These are phyloP conservation scores for Gossypium mustelinum DNA, from an alignment of 345 rosid genomes.

Conservation along the genomic window DNA sequence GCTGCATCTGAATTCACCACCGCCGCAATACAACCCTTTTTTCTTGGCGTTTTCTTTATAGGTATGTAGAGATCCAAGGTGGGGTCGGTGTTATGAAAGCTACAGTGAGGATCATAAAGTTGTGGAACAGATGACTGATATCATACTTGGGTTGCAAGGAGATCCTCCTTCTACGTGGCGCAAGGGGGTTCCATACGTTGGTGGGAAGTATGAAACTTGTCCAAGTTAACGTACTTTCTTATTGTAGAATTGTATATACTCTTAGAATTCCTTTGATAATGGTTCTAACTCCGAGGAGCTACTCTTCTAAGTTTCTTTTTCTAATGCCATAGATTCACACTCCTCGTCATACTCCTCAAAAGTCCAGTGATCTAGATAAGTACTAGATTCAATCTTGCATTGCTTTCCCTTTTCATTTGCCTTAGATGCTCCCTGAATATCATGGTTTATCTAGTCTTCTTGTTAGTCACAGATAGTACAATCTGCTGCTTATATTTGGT, in stretches of 20 bases:
- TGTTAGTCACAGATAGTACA: neutral
- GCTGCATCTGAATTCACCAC: neutral
- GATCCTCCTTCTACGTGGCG: slow-evolving; percentile 54
- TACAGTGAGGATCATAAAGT: slow-evolving; percentile 33
- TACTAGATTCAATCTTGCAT: neutral
- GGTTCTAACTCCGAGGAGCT: neutral
- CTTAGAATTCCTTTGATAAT: neutral
- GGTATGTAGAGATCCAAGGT: slow-evolving; percentile 98
- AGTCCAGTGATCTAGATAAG: neutral
- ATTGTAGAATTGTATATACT: neutral
- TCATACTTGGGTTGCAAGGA: slow-evolving; percentile 88
- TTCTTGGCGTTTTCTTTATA: slow-evolving; percentile 27
- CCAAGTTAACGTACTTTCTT: neutral
- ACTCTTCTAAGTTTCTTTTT: neutral
- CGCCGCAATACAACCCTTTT: neutral
- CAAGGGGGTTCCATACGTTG: slow-evolving; percentile 79
- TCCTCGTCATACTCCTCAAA: neutral
- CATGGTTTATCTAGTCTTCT: neutral
- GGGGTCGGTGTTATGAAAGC: slow-evolving; percentile 91
- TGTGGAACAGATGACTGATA: slow-evolving; percentile 79
- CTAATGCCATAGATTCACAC: neutral
- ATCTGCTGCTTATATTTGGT: neutral
- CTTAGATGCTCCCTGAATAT: neutral
- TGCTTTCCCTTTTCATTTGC: neutral
- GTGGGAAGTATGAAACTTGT: slow-evolving; percentile 62